A percentile compares a stretch with the other conserved stretches of the same genome.
Evolutionary conservation across 1,284 basidiomycete genomes (phyloP).

Genomic region (Trichosporon ovoides): DNA sequence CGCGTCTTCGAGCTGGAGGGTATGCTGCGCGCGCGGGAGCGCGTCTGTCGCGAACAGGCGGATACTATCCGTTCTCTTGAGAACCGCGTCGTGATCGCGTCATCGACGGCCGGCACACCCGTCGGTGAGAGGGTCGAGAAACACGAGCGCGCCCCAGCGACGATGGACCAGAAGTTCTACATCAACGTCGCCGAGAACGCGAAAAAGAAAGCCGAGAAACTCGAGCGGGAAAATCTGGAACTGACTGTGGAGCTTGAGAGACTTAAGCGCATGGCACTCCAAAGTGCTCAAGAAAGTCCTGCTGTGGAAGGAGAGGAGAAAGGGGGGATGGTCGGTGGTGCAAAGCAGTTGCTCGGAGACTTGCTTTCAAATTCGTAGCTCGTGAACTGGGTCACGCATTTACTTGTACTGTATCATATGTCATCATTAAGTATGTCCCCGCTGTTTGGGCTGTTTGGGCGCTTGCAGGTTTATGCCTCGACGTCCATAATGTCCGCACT

Average conservation of each 20-base stretch:
- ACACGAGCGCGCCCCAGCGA: neutral
- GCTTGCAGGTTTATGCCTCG: constrained; percentile 8
- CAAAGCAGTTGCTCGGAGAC: neutral
- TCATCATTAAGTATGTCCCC: neutral
- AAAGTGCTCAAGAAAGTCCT: neutral
- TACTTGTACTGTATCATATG: neutral
- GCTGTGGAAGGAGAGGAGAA: neutral
- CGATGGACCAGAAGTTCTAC: constrained; percentile 18
- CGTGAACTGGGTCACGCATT: neutral
- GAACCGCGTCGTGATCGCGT: neutral
- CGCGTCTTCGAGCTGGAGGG: constrained; percentile 27
- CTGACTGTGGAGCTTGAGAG: constrained; percentile 21
- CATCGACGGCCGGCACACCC: neutral
- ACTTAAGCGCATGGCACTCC: constrained; percentile 10
- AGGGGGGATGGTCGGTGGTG: neutral
- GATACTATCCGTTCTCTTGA: constrained; percentile 18
- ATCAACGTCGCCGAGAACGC: constrained; percentile 26
- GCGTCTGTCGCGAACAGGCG: constrained; percentile 21
- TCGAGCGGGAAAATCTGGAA: constrained; percentile 38
- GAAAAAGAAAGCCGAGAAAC: constrained; percentile 22
- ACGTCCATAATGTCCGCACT: constrained; percentile 10
- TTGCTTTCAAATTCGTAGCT: constrained; percentile 3
- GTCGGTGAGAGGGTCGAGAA: neutral
- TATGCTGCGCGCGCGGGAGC: constrained; percentile 26
- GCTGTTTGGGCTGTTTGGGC: too few relatives aligned